Evolutionary conservation across 208 protist genomes (phyloP), one percentile per base, ranked within the genome.

Genomic region (Borovskyia barvae): DNA sequence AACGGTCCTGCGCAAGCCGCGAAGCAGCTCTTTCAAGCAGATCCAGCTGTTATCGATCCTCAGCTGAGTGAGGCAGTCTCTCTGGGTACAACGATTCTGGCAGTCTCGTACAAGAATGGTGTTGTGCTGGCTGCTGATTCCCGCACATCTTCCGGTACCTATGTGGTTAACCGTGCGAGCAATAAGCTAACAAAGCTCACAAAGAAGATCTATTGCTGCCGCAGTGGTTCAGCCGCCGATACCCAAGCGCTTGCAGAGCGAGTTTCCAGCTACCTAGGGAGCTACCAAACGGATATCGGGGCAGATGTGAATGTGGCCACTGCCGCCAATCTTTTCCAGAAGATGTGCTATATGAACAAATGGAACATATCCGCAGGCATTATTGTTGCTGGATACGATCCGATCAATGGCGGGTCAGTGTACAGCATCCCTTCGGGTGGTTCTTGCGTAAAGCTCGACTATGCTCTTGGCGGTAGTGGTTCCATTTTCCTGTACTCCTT

Each of bases 401-500:
- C 87, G 41, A 59, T 93, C 33, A 97, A 98, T 60, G 98, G 97
- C n/a, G 96, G 96, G 17, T 89, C 75, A 12, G 97, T 99, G 24
- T 99, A 98, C 82, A 95, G 85, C 63, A 98, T 99, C 61, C 92
- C 97, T 2, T 90, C 97, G 7, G 97, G 95, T 26, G 97, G 94
- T 3, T 88, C 95, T 3, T 88, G 96, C 43, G 82, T 98, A 30
- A 90, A 96, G 66, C 77, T 98, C 47, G 89, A 96, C 60, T 99
- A 95, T 66, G 87, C 95, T 0, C 90, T 98, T 32, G 96, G 97
- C 36, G 98, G 94, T 45, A 95, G 96, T 51, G 98, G 98, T 32
- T 99, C 97, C 22, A 97, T 97, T 24, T 99, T 99, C 71, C 93
- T 99, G 63, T 99, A 98, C 73, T 98, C 97, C 20, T 99, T 97